Base-by-base conservation (phyloP, 371 early-diverging fungal species). In the Mucor indicus region DNA sequence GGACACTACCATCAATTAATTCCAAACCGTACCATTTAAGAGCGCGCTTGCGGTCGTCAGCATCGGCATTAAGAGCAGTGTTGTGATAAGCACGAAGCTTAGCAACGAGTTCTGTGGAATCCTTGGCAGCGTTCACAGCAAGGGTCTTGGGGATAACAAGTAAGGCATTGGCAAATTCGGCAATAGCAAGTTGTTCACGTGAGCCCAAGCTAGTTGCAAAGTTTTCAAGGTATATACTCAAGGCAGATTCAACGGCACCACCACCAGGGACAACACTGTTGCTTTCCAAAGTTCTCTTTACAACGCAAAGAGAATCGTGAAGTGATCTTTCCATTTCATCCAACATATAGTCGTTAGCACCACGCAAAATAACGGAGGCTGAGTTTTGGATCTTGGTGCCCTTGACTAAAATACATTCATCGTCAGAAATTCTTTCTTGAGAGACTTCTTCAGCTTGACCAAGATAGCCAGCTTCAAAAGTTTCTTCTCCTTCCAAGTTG, bases 251-350 rank as follows among this genome's bases (percentile, higher is more conserved):
- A 33, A 99, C 98, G 12, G 99, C 94, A 48, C 99, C 99, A 53
- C 99, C 99, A 63, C 99, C 99, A 32, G 99, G 99, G 17, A 99
- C 98, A 31, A 99, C 95, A 24, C 88, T 86, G 59, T 95, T 93
- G 55, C 92, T 91, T 73, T 99, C 99, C 40, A 99, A 73, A 7
- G 99, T 98, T 41, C 99, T 82, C 85, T 99, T 99, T 48, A 99
- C 92, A 24, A 96, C 96, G 60, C 96, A 96, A 50, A 99, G 72
- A 23, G 93, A 83, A 78, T 99, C 99, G 67, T 99, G 99, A 50
- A 99, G 58, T 22, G 96, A 90, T 55, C 99, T 85, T 69, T 99
- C 98, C 98, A 99, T 99, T 80, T 99, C 99, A 60, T 99, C 99
- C 55, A 99, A 70, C 90, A 95, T 96, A 61, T 88, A 96, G 67